Evolutionary conservation across 2,329 filamentous ascomycete species (phyloP), one percentile per base, ranked within the genome.

Genomic region (Fusarium secorum): DNA sequence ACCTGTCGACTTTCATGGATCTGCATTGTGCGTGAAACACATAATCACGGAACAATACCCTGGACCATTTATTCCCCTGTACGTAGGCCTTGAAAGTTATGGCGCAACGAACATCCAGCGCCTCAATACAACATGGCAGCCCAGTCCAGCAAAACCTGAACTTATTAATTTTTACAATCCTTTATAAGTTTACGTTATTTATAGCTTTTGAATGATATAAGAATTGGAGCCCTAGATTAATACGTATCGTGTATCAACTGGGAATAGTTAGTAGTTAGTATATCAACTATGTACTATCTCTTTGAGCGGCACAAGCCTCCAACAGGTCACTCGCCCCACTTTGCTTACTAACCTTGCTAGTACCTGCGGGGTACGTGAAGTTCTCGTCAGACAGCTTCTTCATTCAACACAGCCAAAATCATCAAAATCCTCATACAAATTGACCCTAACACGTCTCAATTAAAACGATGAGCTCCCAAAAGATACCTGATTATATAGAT

Each of bases 1-100:
- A 72, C 61, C 68, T 71, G 54, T 49, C 52, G 46, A 63, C 63
- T 49, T 69, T 61, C 32, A 35, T 56, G 38, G 63, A 52, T 66
- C 52, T 65, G 24, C 64, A 53, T 53, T 14, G 61, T 70, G 42
- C 57, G 39, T 38, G 45, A 55, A 41, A 46, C 39, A 35, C 44
- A 48, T 10, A 46, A 46, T 45, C 32, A 48, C n/a, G 32, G n/a
- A 55, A 36, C 42, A 38, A 49, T 56, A 44, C 26, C 38, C 39
- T 53, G 24, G 32, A 24, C 42, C 46, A 36, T 63, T 52, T 64
- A 63, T 64, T 56, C 26, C 30, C 48, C n/a, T n/a, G n/a, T n/a
- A n/a, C 26, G 36, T 51, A 15, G 35, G 30, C 36, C 30, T 44
- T 24, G 15, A 26, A 18, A 24, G 20, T 38, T 4, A 28, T 60